Base-by-base conservation (phyloP, 163 green algal species). In the Chlorella variabilis region DNA sequence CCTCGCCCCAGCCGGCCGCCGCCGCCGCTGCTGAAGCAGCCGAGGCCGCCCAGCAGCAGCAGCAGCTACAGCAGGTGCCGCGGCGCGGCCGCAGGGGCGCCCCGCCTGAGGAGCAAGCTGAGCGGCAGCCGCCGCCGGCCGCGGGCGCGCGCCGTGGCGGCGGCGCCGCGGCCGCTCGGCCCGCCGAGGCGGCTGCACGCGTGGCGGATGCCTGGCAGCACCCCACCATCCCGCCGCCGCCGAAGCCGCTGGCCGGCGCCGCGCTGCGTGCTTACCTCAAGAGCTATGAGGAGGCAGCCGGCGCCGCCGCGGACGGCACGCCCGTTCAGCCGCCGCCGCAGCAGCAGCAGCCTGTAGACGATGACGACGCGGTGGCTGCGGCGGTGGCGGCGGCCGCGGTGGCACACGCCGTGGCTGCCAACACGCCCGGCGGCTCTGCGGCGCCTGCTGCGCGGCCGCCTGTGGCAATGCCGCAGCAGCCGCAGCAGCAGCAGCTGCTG, bases 191-290 rank as follows among this genome's bases (percentile, higher is more conserved):
- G 6, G 66, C 66, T 25, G 66, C 25, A 21, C 18, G 27, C 4
- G 66, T 38, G 39, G 66, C 38, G 39, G 66, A 20, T 13, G 9
- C 23, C 5, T 78, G 71, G 71, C 48, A 67, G 71, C 11, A 78
- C 49, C 34, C 71, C 9, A 49, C 67, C 71, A 78, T 78, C 49
- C 71, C 71, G 3, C 71, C 71, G 23, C 71, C 71, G 8, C 36
- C 51, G 20, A 78, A 78, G 71, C 71, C 71, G 42, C 71, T 78
- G 21, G 71, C 49, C 20, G 71, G 71, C 9, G 71, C 71, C 23
- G 58, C 71, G 0, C 34, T 78, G 33, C 21, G 25, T 8, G 71
- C 48, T 4, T 78, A 78, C 49, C 31, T 78, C 33, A 78, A 78
- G 71, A 38, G 49, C 7, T 49, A 78, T 3, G 71, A 78, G 51